These are phyloP conservation scores for Alectoria sarmentosa DNA, from an alignment of 495 filamentous ascomycete species.

Conservation along the genomic window DNA sequence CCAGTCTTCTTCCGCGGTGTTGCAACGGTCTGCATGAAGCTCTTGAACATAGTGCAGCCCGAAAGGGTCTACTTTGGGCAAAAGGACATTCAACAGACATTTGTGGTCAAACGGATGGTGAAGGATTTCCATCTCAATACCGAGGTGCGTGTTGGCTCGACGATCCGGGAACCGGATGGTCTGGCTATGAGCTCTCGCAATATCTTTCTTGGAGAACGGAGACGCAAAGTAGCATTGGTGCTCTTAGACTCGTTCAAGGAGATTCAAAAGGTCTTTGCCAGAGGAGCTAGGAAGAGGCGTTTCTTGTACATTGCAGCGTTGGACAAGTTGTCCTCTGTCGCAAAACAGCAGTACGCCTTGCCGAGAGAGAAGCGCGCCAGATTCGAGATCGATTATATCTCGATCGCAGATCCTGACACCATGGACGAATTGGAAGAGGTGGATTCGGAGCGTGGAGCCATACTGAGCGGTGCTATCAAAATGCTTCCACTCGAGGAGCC, in stretches of 20 bases:
- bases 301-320: constrained; percentile 64
- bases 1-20: constrained; percentile 96
- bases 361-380: constrained; percentile 53
- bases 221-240: constrained; percentile 64
- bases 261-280: constrained; percentile 59
- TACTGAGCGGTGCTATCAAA: constrained; percentile 83
- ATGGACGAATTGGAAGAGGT: constrained; percentile 73
- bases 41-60: constrained; percentile 86
- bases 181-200: constrained; percentile 93
- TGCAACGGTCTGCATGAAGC: constrained; percentile 93
- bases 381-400: constrained; percentile 86
- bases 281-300: constrained; percentile 49
- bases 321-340: constrained; percentile 40
- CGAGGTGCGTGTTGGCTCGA: constrained; percentile 65
- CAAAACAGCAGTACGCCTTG: constrained; percentile 57
- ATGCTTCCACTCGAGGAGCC: constrained; percentile 75
- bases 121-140: constrained; percentile 79
- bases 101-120: constrained; percentile 80
- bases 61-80: constrained; percentile 94
- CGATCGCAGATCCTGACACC: constrained; percentile 71
- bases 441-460: constrained; percentile 57
- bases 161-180: constrained; percentile 72
- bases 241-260: constrained; percentile 59
- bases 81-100: constrained; percentile 95
- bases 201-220: constrained; percentile 75